Evolutionary conservation across 805 yeast species (phyloP), one percentile per base, ranked within the genome.

Genomic region (Ogataea philodendri): DNA sequence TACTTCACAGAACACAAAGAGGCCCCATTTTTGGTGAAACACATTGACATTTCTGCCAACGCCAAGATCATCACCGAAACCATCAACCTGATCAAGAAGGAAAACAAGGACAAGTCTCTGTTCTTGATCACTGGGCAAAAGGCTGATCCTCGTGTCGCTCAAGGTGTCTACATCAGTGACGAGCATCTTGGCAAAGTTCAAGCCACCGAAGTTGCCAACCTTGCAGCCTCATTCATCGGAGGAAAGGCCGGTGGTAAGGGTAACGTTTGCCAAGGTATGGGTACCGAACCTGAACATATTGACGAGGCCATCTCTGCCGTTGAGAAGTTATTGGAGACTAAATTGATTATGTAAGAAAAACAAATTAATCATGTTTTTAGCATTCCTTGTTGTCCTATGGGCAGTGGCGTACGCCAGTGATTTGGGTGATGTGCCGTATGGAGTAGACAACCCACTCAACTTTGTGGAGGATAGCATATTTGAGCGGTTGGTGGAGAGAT

Each of bases 181-280:
- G 78, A 63, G 26, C 84, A 88, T 24, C 65, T 81, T 46, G 69
- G 69, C 29, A 73, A 78, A 57, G 70, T 87, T 14, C 73, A 81
- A 46, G 89, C 94, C 35, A 72, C 81, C 39, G 88, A 76, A 18
- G 72, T 88, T 49, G 94, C 94, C 20, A 63, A 71, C 35, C 66
- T 73, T 38, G 97, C 84, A 27, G 69, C 89, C 28, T 64, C 68
- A 22, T 68, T 71, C 52, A 78, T 93, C 51, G 99, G 98, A 48
- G 99, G 99, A 63, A 87, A 84, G 63, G 94, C 96, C 40, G 99
- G 99, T 67, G 99, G 99, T 63, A 93, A 87, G 66, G 97, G 96
- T 46, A 85, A 87, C 48, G 80, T 89, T 37, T 86, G 87, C 51
- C 98, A 93, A 69, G 99, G 99, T 65, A 84, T 87, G 80, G 98